phyloP scores from a whole-genome alignment of 805 yeast genomes.

The Sugiyamaella boreocaroliniensis region DNA sequence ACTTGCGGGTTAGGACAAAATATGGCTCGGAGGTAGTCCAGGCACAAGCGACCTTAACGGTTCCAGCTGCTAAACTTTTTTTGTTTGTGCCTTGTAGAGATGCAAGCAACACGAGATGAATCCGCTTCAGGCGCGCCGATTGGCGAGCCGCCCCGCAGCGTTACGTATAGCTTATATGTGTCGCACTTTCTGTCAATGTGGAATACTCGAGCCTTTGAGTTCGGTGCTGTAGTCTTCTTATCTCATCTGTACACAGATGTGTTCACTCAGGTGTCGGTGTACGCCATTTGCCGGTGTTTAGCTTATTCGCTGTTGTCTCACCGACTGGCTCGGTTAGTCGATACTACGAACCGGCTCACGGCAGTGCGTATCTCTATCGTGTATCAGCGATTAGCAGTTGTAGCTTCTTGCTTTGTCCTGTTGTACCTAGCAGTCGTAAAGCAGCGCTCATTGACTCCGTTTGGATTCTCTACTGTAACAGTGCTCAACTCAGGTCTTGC shows the following conservation, averaged over 20 bases:
- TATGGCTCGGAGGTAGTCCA: too few species aligned
- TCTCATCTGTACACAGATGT: slow-evolving; percentile 32
- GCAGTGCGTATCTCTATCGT: slow-evolving; percentile 33
- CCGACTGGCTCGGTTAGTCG: slow-evolving; percentile 28
- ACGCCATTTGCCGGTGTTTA: slow-evolving; percentile 29
- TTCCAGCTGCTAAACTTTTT: too few species aligned
- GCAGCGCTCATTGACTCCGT: neutral
- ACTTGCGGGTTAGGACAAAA: too few species aligned
- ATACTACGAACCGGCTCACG: slow-evolving; percentile 26
- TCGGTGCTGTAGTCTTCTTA: slow-evolving; percentile 33
- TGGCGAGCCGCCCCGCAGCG: neutral
- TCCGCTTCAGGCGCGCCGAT: too few species aligned
- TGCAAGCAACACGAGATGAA: too few species aligned
- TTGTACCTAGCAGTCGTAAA: neutral
- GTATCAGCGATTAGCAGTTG: slow-evolving; percentile 28
- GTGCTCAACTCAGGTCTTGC: slow-evolving; percentile 7
- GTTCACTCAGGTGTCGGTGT: slow-evolving; percentile 33
- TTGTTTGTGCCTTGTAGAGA: too few species aligned
- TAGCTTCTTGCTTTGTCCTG: slow-evolving; percentile 24
- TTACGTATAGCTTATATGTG: slow-evolving; percentile 19
- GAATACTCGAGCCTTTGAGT: slow-evolving; percentile 38
- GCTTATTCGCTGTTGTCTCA: slow-evolving; percentile 29
- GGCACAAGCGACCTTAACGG: too few species aligned
- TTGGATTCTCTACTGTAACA: neutral
- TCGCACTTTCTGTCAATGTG: slow-evolving; percentile 36